Conservation (phyloP, 2,329 filamentous ascomycete species). For the Pseudogymnoascus destructans region DNA sequence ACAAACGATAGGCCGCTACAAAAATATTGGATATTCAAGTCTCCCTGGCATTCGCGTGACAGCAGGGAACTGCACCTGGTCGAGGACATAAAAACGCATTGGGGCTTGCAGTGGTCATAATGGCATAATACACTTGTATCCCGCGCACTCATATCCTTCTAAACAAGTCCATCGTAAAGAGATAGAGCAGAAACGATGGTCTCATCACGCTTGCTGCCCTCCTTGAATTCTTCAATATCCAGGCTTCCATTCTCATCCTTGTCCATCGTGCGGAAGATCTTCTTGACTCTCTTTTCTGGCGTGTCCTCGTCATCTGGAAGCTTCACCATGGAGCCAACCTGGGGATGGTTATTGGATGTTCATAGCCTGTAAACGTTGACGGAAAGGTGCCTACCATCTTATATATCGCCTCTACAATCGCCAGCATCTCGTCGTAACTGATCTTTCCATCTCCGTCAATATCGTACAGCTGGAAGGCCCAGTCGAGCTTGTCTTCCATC, state of each 20-base stretch:
- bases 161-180: constrained; percentile 91
- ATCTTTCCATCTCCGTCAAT: constrained; percentile 99
- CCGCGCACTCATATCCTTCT: constrained; percentile 17
- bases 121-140: constrained; percentile 10
- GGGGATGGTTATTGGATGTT: background rate
- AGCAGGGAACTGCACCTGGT: background rate
- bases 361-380: background rate
- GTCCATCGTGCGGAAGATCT: constrained; percentile 99
- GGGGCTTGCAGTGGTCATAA: background rate
- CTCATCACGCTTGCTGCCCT: constrained; percentile 96
- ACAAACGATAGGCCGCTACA: constrained; percentile 2
- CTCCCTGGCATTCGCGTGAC: background rate
- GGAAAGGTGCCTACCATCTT: constrained; percentile 63
- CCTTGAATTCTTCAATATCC: constrained; percentile 97
- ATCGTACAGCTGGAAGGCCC: constrained; percentile 98
- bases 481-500: constrained; percentile 99
- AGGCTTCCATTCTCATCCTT: constrained; percentile 98
- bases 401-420: constrained; percentile 98
- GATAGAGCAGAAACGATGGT: constrained; percentile 96
- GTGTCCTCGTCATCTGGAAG: constrained; percentile 97
- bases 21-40: constrained; percentile 4
- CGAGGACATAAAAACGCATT: constrained; percentile 2
- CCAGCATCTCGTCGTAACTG: constrained; percentile 96
- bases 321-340: constrained; percentile 99
- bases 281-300: constrained; percentile 91